These are phyloP conservation scores for Dinochytrium kinnereticum DNA, from an alignment of 371 early-diverging fungal genomes.

Conservation along the genomic window DNA sequence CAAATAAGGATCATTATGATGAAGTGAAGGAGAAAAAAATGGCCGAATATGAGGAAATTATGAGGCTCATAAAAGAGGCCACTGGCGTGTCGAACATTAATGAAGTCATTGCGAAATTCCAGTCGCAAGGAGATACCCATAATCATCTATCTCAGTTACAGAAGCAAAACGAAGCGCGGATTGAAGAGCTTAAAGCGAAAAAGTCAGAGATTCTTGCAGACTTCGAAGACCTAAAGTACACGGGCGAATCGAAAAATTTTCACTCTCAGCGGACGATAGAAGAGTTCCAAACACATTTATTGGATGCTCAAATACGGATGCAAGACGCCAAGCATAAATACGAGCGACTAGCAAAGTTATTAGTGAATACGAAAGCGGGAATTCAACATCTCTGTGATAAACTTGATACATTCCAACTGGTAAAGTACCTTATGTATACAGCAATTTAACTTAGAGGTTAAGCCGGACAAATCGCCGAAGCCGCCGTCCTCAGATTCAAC, in stretches of 20 bases:
- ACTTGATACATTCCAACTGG: slow-evolving; percentile 54
- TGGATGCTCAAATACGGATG: slow-evolving; percentile 38
- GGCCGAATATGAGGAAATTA: slow-evolving; percentile 58
- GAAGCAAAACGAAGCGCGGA: slow-evolving; percentile 44
- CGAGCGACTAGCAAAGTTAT: slow-evolving; percentile 51
- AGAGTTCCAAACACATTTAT: slow-evolving; percentile 55
- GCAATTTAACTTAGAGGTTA: not conserved
- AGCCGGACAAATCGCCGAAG: slow-evolving; percentile 44
- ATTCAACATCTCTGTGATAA: slow-evolving; percentile 59
- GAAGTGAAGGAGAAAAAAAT: slow-evolving; percentile 54
- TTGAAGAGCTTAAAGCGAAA: slow-evolving; percentile 51
- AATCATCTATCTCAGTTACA: slow-evolving; percentile 51
- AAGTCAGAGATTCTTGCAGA: slow-evolving; percentile 42
- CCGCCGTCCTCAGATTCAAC: slow-evolving; percentile 40
- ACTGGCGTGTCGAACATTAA: slow-evolving; percentile 59
- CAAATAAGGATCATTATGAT: slow-evolving; percentile 51
- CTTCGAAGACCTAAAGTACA: slow-evolving; percentile 50
- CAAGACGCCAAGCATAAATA: slow-evolving; percentile 50
- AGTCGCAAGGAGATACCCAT: slow-evolving; percentile 60
- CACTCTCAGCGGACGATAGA: slow-evolving; percentile 46
- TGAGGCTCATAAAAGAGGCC: slow-evolving; percentile 62
- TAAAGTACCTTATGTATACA: slow-evolving; percentile 28
- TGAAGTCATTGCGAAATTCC: slow-evolving; percentile 62
- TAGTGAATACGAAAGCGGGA: slow-evolving; percentile 54
- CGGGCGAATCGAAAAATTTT: slow-evolving; percentile 48